Base-by-base conservation (phyloP, 2,329 filamentous ascomycete species). In the Pseudocercospora cruenta region DNA sequence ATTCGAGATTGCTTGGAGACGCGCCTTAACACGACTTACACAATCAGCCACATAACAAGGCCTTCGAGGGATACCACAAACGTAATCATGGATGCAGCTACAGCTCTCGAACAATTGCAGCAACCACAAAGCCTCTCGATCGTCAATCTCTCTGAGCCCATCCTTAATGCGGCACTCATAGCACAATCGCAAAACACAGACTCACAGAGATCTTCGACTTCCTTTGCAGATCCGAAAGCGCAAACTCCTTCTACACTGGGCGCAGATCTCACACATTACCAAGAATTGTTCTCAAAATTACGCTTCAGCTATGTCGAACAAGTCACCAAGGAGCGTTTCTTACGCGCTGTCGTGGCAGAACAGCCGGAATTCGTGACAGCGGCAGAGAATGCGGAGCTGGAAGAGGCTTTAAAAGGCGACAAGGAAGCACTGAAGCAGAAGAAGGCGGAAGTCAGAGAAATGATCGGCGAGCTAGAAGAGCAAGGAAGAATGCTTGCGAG, bases 221-320 rank as follows among this genome's bases (percentile, higher is more conserved):
- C 87, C 88, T 60, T 60, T 55, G 93, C 91, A 36, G 85, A 84
- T 70, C 88, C 90, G 70, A 87, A 86, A 67, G 54, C 62, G 12
- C 87, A 88, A 19, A 92, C 89, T 9, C 93, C 94, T 0, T 87
- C 90, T 16, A 90, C 90, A 19, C 84, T 98, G 7, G 89, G 92
- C 70, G 92, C 91, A 28, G 94, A 98, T 78, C 84, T 98, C 28
- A 84, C 86, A 31, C 94, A 98, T 79, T 97, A 98, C 82, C 93
- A 92, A 81, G 94, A 97, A 80, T 87, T 98, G 21, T 99, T 98
- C 80, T 91, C 93, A 49, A 98, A 99, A 81, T 86, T 98, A 45
- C 92, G 94, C 72, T 98, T 98, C 83, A 96, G 92, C 70, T 98
- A 98, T 80, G 91, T 97, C 73, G 95, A 99, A 80, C 95, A 98